Percentiles rank a stretch among this genome's conserved stretches.
Evolutionary conservation across 768 basidiomycete genomes (phyloP).

Genomic region (Leccinum arenicola): DNA sequence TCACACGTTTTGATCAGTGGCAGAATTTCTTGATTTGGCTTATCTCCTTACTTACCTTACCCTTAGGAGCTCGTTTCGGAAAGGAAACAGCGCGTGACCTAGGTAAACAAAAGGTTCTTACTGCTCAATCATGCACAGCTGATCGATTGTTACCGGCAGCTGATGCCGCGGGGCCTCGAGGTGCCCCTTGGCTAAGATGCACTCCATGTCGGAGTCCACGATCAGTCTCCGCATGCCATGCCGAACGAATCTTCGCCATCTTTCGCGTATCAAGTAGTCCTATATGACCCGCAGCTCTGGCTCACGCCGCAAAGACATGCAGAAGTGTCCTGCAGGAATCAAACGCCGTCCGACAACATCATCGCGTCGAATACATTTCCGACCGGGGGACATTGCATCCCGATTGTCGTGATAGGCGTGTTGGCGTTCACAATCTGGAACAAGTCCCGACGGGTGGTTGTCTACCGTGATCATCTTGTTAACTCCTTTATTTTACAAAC

Average conservation of each 20-base stretch:
- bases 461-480: background rate
- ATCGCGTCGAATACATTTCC: background rate
- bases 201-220: background rate
- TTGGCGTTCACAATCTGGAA: background rate
- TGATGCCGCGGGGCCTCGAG: background rate
- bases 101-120: background rate
- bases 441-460: background rate
- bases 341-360: background rate
- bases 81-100: background rate
- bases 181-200: background rate
- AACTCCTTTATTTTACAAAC: conserved; percentile 1
- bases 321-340: background rate
- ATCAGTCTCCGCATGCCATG: background rate
- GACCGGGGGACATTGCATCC: background rate
- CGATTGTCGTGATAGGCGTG: background rate
- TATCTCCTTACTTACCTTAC: background rate
- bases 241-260: background rate
- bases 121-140: background rate
- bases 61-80: background rate
- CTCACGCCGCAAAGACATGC: background rate
- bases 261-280: background rate
- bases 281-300: background rate
- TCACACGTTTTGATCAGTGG: background rate
- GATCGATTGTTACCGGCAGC: background rate
- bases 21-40: background rate